Conservation (phyloP, 192 early-diverging fungal species). For the Coemansia sp. region DNA sequence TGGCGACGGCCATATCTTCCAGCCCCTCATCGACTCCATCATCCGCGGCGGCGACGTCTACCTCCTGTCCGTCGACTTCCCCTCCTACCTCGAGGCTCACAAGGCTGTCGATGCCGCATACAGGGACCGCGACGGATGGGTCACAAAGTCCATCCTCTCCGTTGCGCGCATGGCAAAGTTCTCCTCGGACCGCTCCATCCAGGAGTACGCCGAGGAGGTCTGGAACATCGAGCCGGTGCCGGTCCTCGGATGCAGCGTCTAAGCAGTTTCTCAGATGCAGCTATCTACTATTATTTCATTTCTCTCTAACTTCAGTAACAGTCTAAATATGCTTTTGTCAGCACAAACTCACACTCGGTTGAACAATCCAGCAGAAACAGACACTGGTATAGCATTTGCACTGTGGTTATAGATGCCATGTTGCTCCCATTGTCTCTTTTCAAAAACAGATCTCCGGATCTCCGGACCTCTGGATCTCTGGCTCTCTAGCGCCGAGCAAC, state of each 20-base stretch:
- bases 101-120: constrained; percentile 82
- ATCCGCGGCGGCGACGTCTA: constrained; percentile 85
- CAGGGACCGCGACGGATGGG: constrained; percentile 81
- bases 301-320: background rate
- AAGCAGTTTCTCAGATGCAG: background rate
- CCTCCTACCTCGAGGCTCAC: constrained; percentile 72
- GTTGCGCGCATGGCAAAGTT: constrained; percentile 96
- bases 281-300: too few species aligned
- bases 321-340: background rate
- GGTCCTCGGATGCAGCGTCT: constrained; percentile 26
- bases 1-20: constrained; percentile 79
- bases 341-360: too few species aligned
- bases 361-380: too few species aligned
- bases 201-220: constrained; percentile 91
- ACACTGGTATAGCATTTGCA: too few species aligned
- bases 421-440: too few species aligned
- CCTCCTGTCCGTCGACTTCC: constrained; percentile 72
- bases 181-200: constrained; percentile 81
- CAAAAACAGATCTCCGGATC: too few species aligned
- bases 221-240: constrained; percentile 77
- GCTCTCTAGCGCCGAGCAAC: too few species aligned
- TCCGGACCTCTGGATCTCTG: too few species aligned
- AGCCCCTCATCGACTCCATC: constrained; percentile 73
- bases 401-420: too few species aligned
- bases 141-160: constrained; percentile 85